Base-by-base conservation (phyloP, 129 eudicot genomes). In the Sambucus nigra region DNA sequence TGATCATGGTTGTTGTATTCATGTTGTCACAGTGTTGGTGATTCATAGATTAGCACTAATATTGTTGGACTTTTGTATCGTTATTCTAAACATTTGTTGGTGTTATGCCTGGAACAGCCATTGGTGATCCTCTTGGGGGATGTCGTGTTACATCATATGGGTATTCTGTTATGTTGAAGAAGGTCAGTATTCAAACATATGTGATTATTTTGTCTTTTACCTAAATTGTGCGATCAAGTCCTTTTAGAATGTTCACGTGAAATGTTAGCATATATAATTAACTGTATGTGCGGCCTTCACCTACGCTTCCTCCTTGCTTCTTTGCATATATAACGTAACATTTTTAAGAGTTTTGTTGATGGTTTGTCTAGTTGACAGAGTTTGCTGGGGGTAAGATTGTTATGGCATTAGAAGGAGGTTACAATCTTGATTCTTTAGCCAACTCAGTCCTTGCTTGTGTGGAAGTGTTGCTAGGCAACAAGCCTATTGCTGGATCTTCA, bases 321-420 rank as follows among this genome's bases (percentile, higher is more conserved):
- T 35, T 7, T 1, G 13, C 13, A 35, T 35, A n/a, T n/a, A 35
- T 35, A 7, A 35, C 13, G 9, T 35, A 1, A 35, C 47, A 56
- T 14, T 12, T 23, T 6, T 20, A 4, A 22, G 41, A 13, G 15
- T 25, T 61, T 17, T 23, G 16, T 50, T 57, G 64, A 46, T 35
- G 31, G 60, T 51, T 64, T 71, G 10, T 64, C 13, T 55, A 89
- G 97, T 69, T 89, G 76, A 81, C 77, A 94, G 87, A 76, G 54
- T 84, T 84, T 63, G 94, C 95, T 26, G 57, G 51, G 47, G 97
- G 97, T 51, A 89, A 77, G 73, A 72, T 89, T 57, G 62, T 89
- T 20, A 77, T 89, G 80, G 93, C 86, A 17, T 75, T 89, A 55
- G 97, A 89, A 76, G 97, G 97, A 42, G 97, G 97, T 63, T 89